phyloP scores from a whole-genome alignment of 805 yeast genomes.

The Yamadazyma takamatsuzukensis region DNA sequence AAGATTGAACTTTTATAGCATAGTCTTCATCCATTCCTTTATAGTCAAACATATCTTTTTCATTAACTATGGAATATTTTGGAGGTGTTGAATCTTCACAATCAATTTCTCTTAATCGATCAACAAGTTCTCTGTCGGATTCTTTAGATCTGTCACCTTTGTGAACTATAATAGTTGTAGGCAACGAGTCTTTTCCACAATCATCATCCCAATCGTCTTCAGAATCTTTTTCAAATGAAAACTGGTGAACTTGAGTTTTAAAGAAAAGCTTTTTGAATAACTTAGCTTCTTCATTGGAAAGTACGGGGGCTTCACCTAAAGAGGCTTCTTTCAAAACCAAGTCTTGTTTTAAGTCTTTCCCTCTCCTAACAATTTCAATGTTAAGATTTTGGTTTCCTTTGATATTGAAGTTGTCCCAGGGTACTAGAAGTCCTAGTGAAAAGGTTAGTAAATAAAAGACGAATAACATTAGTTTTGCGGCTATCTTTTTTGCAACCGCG shows the following conservation, averaged over 20 bases:
- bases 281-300: constrained; percentile 5
- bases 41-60: constrained; percentile 6
- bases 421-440: not conserved
- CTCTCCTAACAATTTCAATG: constrained; percentile 8
- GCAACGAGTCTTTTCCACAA: constrained; percentile 9
- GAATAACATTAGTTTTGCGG: not conserved
- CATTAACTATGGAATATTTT: constrained; percentile 8
- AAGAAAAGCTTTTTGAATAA: constrained; percentile 9
- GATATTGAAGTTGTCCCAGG: not conserved
- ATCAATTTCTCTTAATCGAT: constrained; percentile 5
- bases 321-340: no score
- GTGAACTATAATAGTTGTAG: constrained; percentile 8
- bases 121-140: constrained; percentile 9
- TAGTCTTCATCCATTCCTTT: constrained; percentile 3
- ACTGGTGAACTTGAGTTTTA: constrained; percentile 3
- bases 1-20: constrained; percentile 9
- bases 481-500: constrained; percentile 3
- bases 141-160: constrained; percentile 8
- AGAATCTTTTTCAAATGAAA: constrained; percentile 4
- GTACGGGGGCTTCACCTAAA: no score
- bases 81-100: not conserved
- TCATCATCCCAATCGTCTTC: constrained; percentile 6
- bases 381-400: constrained; percentile 9
- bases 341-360: constrained; percentile 1
- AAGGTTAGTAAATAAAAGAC: constrained; percentile 1